Evolutionary conservation across 2,329 filamentous ascomycete species (phyloP).

Genomic region (Elsinoe arachidis): DNA sequence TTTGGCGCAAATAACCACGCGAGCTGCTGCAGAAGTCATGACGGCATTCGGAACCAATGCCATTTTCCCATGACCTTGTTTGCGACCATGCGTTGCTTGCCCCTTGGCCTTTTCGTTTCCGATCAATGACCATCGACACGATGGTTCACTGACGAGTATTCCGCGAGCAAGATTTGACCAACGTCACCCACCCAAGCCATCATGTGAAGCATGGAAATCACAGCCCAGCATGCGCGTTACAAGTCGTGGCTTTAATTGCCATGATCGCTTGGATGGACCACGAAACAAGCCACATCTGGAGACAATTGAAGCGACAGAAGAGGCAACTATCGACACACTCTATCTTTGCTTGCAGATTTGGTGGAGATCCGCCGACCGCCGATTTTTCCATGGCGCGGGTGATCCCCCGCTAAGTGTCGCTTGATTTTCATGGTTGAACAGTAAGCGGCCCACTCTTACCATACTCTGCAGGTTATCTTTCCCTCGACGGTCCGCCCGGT

Average conservation of each 20-base stretch:
- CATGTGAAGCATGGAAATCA: not conserved
- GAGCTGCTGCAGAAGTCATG: constrained; percentile 4
- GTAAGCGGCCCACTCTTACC: constrained; percentile 7
- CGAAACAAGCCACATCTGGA: not conserved
- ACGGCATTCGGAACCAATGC: not conserved
- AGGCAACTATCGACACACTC: constrained; percentile 1
- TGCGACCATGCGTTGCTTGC: constrained; percentile 1
- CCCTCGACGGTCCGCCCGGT: constrained; percentile 2
- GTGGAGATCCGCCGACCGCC: constrained; percentile 4
- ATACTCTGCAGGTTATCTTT: not conserved
- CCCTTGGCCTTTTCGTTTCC: not conserved
- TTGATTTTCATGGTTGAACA: constrained; percentile 3
- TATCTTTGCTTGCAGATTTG: constrained; percentile 6
- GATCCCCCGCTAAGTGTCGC: constrained; percentile 4
- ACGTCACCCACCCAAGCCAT: not conserved
- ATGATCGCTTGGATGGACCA: not conserved
- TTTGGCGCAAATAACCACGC: constrained; percentile 3
- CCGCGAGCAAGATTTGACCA: not conserved
- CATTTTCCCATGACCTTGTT: not conserved
- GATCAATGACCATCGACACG: not conserved
- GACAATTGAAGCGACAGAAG: not conserved
- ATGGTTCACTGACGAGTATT: not conserved
- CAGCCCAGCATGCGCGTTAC: not conserved
- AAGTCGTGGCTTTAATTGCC: not conserved
- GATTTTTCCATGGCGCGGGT: not conserved